These are phyloP conservation scores for Podospora conica DNA, from an alignment of 495 filamentous ascomycete genomes.

Conservation along the genomic window DNA sequence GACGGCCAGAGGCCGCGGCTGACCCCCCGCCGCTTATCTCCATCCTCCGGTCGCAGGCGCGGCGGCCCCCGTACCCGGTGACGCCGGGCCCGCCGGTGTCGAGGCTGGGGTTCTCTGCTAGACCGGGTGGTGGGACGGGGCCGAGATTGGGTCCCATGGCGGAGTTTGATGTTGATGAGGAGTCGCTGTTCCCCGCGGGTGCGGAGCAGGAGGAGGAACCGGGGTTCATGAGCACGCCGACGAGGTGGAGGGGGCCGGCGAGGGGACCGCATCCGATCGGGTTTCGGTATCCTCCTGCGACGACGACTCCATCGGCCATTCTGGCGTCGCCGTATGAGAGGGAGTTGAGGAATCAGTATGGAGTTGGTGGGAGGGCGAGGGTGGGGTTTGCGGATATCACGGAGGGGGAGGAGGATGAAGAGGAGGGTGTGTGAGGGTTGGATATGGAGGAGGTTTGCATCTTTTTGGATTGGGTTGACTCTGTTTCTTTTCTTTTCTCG, in stretches of 20 bases:
- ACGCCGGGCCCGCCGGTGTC: background rate
- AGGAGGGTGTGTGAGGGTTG: background rate
- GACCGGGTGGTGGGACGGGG: background rate
- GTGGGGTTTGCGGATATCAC: conserved; percentile 26
- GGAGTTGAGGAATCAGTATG: conserved; percentile 22
- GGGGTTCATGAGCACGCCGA: conserved; percentile 32
- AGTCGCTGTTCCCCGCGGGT: conserved; percentile 8
- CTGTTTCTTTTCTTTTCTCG: background rate
- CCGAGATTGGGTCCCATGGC: conserved; percentile 20
- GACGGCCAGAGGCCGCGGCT: background rate
- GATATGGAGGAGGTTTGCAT: background rate
- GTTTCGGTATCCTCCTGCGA: conserved; percentile 8
- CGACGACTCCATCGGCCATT: conserved; percentile 28
- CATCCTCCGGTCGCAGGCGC: background rate
- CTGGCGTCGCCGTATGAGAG: conserved; percentile 26
- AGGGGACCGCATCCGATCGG: conserved; percentile 6
- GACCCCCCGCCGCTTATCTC: background rate
- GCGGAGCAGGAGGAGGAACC: conserved; percentile 16
- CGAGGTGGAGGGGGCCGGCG: conserved; percentile 19
- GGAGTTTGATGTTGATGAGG: conserved; percentile 27
- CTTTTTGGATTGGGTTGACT: background rate
- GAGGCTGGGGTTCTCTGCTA: background rate
- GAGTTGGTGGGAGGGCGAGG: conserved; percentile 5
- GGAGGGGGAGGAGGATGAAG: conserved; percentile 24
- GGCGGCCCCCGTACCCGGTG: background rate